These are phyloP conservation scores for Diophrys appendiculata DNA, from an alignment of 73 alveolate species.

Conservation along the genomic window DNA sequence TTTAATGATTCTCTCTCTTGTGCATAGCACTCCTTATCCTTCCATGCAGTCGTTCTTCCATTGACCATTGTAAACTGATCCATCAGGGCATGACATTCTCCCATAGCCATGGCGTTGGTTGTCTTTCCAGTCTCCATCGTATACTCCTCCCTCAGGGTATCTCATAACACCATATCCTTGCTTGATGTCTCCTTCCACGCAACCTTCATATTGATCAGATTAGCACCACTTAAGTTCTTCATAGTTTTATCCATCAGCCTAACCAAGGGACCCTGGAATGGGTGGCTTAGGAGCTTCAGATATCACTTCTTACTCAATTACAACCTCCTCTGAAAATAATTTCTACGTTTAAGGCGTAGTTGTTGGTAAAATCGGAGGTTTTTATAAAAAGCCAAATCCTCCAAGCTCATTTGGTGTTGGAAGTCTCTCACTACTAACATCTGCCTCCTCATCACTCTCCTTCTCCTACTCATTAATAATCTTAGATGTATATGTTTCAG, in stretches of 20 bases:
- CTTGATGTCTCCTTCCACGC: constrained; percentile 1
- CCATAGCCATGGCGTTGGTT: constrained; percentile 76
- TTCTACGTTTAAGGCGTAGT: no score
- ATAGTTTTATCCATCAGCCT: neutral
- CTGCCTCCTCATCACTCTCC: neutral
- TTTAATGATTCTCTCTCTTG: neutral
- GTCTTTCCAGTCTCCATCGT: constrained; percentile 71
- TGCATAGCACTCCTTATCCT: neutral
- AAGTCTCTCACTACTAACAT: neutral
- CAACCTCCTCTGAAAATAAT: no score
- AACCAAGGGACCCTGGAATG: no score
- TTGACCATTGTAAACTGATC: constrained; percentile 70
- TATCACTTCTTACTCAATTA: no score
- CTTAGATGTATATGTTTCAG: no score
- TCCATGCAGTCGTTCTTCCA: constrained; percentile 53
- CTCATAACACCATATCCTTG: constrained; percentile 65
- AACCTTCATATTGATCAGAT: neutral
- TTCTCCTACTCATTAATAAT: neutral
- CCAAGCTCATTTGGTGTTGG: neutral
- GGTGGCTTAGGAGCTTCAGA: no score
- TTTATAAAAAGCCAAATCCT: neutral
- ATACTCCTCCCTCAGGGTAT: constrained; percentile 61
- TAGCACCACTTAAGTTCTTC: neutral
- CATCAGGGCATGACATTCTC: constrained; percentile 64
- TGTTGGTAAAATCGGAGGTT: no score